Evolutionary conservation across 2,329 filamentous ascomycete genomes (phyloP).

Genomic region (Alternaria sp.): DNA sequence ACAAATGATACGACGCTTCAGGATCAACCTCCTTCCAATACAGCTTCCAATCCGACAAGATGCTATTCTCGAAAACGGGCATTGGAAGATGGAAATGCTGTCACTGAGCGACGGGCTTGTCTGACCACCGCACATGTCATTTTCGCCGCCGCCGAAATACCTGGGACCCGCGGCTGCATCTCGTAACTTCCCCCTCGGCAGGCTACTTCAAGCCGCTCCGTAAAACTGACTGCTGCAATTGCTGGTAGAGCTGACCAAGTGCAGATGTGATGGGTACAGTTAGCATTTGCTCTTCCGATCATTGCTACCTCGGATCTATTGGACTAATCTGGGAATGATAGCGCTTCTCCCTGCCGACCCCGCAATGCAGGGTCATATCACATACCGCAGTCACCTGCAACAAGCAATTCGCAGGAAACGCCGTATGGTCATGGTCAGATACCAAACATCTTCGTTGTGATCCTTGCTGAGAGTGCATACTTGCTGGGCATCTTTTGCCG

Average conservation of each 20-base stretch:
- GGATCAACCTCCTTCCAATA: background rate
- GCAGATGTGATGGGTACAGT: no score
- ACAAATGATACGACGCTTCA: background rate
- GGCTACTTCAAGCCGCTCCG: background rate
- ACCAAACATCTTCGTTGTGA: background rate
- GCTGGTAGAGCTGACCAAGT: no score
- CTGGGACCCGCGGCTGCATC: background rate
- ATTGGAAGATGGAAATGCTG: background rate
- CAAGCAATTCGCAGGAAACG: background rate
- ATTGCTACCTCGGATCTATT: background rate
- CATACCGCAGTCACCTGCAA: background rate
- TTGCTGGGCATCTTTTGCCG: background rate
- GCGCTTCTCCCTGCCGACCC: background rate
- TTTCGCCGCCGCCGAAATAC: background rate
- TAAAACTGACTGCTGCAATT: background rate
- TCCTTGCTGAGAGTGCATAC: background rate
- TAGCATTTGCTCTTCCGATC: background rate
- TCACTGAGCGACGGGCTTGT: background rate
- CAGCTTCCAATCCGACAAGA: background rate
- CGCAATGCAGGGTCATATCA: background rate
- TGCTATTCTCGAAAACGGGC: background rate
- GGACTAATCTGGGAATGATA: background rate
- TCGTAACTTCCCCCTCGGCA: fast-evolving
- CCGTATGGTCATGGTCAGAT: background rate
- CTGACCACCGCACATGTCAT: background rate